These are phyloP conservation scores for Triticum timopheevii DNA, from an alignment of 176 grass and related monocot species.

Conservation along the genomic window DNA sequence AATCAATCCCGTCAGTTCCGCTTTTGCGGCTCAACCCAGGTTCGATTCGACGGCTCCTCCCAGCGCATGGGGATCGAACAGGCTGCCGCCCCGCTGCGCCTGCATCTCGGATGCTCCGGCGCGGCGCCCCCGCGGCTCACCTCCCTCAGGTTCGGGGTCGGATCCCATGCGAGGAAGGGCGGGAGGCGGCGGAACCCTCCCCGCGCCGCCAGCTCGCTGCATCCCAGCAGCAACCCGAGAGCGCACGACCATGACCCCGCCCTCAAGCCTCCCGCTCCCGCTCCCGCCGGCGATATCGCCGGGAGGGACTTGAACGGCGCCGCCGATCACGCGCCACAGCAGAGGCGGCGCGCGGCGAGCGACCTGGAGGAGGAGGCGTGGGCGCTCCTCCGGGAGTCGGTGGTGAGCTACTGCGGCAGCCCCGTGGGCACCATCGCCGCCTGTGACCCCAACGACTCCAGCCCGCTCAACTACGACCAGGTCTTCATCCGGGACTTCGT, in stretches of 20 bases:
- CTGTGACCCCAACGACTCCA: constrained; percentile 72
- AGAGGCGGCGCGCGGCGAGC: not conserved
- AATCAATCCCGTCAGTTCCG: not conserved
- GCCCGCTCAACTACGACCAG: constrained; percentile 83
- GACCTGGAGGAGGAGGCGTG: constrained; percentile 69
- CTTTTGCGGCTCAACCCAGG: not conserved
- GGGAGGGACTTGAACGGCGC: constrained; percentile 21
- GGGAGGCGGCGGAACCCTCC: not conserved
- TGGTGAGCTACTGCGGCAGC: constrained; percentile 75
- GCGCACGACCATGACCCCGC: not conserved
- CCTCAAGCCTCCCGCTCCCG: constrained; percentile 12
- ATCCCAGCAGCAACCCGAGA: not conserved
- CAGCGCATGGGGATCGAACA: constrained; percentile 16
- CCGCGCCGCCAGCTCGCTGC: constrained; percentile 11
- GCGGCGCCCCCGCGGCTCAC: not conserved
- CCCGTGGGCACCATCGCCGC: constrained; percentile 89
- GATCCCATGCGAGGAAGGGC: constrained; percentile 18
- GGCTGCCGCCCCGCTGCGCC: not conserved
- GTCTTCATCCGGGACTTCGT: constrained; percentile 93
- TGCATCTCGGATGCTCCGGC: not conserved
- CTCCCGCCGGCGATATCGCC: constrained; percentile 11
- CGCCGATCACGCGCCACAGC: not conserved
- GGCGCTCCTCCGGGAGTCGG: constrained; percentile 63
- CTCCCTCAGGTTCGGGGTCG: not conserved
- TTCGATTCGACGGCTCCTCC: not conserved